Conservation (phyloP, 345 rosid species). For the Hibiscus trionum region DNA sequence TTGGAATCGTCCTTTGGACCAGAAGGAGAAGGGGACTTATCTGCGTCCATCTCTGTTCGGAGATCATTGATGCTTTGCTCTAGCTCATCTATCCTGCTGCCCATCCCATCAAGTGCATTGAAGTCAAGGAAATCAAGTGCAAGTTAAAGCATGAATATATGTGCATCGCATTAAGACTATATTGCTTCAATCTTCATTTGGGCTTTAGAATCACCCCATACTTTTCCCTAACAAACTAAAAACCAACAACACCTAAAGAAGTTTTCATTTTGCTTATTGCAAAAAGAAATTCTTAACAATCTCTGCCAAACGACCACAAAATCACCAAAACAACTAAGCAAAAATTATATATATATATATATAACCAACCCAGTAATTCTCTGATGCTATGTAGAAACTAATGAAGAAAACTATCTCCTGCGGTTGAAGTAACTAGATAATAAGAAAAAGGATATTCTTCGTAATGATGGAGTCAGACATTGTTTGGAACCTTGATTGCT, state of each 20-base stretch:
- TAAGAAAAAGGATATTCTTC: constrained; percentile 83
- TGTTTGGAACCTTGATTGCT: constrained; percentile 84
- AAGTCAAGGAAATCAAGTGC: constrained; percentile 41
- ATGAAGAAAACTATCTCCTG: not conserved
- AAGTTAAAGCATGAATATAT: not conserved
- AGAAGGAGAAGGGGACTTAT: constrained; percentile 58
- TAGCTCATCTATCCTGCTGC: constrained; percentile 65
- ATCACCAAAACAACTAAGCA: not conserved
- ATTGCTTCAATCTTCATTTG: constrained; percentile 1
- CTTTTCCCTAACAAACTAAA: not conserved
- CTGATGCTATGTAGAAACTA: not conserved
- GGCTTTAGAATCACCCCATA: not conserved
- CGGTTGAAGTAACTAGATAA: not conserved
- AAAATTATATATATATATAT: no score
- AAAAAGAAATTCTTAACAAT: not conserved
- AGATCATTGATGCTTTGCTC: constrained; percentile 83
- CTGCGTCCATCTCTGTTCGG: constrained; percentile 70
- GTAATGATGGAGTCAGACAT: constrained; percentile 80
- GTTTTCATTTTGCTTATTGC: not conserved
- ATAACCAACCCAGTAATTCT: no score
- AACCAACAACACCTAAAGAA: no score
- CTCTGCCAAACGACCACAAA: no score
- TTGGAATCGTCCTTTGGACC: constrained; percentile 49
- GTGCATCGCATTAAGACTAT: not conserved
- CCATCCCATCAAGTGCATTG: constrained; percentile 85